Percentiles rank a stretch among this genome's conserved stretches.
Conservation (phyloP, 768 basidiomycete species). For the Naganishia randhawae region DNA sequence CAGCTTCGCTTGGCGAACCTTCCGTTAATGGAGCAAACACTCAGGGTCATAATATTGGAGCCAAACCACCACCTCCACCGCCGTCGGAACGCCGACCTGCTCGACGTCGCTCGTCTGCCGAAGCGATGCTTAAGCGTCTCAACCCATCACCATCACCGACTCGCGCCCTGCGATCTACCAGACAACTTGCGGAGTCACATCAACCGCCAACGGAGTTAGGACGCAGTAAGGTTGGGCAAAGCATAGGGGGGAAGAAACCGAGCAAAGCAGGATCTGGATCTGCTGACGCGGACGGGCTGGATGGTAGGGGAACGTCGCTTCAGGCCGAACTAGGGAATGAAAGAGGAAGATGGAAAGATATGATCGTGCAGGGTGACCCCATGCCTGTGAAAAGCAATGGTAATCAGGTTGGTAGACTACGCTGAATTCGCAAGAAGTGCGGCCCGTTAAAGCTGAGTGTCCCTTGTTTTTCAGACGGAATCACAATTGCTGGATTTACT, state of each 20-base stretch:
- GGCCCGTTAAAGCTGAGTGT: no score
- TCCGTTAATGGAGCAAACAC: slow-evolving; percentile 25
- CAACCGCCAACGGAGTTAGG: neutral
- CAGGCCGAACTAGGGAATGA: slow-evolving; percentile 34
- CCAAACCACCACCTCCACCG: slow-evolving; percentile 38
- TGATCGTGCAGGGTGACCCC: slow-evolving; percentile 14
- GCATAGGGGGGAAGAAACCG: slow-evolving; percentile 2
- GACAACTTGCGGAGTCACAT: neutral
- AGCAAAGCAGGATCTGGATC: slow-evolving; percentile 15
- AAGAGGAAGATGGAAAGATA: slow-evolving; percentile 32
- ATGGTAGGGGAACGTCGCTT: slow-evolving; percentile 20
- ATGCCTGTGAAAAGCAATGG: neutral
- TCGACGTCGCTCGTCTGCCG: slow-evolving; percentile 40
- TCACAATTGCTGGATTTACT: neutral
- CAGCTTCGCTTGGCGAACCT: neutral
- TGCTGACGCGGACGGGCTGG: slow-evolving; percentile 20
- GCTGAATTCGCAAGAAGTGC: no score
- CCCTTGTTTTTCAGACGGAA: neutral
- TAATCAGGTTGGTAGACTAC: slow-evolving; percentile 10
- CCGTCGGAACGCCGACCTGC: slow-evolving; percentile 45
- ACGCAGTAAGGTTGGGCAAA: slow-evolving; percentile 1
- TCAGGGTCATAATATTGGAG: slow-evolving; percentile 13
- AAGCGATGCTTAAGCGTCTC: slow-evolving; percentile 32
- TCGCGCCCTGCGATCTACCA: neutral
- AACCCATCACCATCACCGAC: neutral